Evolutionary conservation across 192 early-diverging fungal species (phyloP).

Genomic region (Chytriomyces sp.): DNA sequence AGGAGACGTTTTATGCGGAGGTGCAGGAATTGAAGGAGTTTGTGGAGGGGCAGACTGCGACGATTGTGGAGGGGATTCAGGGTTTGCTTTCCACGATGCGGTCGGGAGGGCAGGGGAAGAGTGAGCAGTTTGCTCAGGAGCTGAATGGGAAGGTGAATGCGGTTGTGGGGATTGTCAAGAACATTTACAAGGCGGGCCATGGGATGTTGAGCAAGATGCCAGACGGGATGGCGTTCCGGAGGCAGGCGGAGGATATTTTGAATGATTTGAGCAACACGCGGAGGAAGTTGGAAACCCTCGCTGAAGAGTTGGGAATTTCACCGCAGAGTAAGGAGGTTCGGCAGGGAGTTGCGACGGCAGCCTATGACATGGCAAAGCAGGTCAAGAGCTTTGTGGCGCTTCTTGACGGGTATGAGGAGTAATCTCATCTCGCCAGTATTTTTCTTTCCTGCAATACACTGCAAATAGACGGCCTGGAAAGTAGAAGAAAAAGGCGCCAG

Average conservation of each 20-base stretch:
- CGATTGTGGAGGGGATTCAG: conserved; percentile 28
- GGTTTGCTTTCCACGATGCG: conserved; percentile 6
- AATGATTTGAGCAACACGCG: conserved; percentile 16
- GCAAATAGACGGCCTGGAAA: too few species aligned
- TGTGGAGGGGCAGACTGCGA: conserved; percentile 16
- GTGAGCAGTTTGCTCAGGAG: neutral
- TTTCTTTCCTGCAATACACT: too few species aligned
- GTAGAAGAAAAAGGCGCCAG: too few species aligned
- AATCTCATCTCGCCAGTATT: neutral
- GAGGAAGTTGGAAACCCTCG: conserved; percentile 1
- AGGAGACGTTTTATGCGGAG: neutral
- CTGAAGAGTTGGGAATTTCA: conserved; percentile 5
- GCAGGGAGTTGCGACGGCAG: conserved; percentile 16
- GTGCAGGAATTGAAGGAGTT: conserved; percentile 21
- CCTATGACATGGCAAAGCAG: conserved; percentile 23
- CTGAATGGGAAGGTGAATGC: conserved; percentile 7
- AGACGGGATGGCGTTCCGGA: conserved; percentile 3
- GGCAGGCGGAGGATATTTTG: conserved; percentile 3
- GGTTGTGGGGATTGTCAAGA: conserved; percentile 10
- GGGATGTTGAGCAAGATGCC: conserved; percentile 4
- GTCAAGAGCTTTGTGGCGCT: conserved; percentile 26
- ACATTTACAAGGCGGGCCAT: conserved; percentile 7
- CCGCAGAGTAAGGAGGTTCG: neutral
- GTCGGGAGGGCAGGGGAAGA: too few species aligned
- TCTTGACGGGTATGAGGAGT: conserved; percentile 12